Conservation (phyloP, 129 eudicot genomes). For the Erigeron canadensis region DNA sequence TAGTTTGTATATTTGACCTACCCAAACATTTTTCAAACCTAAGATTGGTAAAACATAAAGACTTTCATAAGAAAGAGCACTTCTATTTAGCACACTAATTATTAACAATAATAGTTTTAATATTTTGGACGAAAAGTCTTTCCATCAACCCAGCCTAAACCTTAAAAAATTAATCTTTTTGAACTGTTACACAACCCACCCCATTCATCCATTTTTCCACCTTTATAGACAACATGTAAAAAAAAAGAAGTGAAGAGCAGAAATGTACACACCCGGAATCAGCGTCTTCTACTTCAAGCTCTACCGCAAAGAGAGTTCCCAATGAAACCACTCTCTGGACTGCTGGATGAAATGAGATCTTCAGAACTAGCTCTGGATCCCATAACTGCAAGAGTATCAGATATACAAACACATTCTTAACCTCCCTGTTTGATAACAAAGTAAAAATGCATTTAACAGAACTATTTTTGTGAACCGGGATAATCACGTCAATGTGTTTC, state of each 20-base stretch:
- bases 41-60: background rate
- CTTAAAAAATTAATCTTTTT: too few species aligned
- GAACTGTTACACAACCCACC: background rate
- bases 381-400: conserved; percentile 59
- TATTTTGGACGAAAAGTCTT: too few species aligned
- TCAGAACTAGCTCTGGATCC: conserved; percentile 62
- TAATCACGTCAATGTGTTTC: background rate
- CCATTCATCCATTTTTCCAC: too few species aligned
- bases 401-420: background rate
- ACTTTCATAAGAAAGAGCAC: background rate
- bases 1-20: background rate
- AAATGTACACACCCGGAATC: conserved; percentile 68
- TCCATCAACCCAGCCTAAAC: too few species aligned
- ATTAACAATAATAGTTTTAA: too few species aligned
- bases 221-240: background rate
- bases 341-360: conserved; percentile 64
- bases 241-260: background rate
- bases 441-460: background rate
- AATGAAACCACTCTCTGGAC: conserved; percentile 69
- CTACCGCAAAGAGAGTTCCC: conserved; percentile 91
- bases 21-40: background rate
- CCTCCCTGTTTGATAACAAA: background rate
- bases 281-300: conserved; percentile 68
- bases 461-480: background rate
- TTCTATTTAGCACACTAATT: too few species aligned